Evolutionary conservation across 371 early-diverging fungal species (phyloP).

Genomic region (Dichotomocladium elegans): DNA sequence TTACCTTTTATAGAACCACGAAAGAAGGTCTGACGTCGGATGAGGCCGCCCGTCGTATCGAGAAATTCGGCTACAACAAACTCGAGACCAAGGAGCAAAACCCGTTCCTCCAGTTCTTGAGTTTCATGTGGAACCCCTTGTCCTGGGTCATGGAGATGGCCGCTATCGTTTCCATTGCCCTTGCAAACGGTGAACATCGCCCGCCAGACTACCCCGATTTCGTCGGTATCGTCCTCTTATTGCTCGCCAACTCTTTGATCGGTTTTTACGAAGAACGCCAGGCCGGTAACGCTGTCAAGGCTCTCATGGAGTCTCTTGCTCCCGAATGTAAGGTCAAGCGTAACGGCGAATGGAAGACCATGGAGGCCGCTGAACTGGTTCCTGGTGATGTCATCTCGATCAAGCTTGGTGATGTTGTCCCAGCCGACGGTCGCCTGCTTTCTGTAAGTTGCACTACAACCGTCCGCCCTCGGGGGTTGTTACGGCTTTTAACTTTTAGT

Average conservation of each 20-base stretch:
- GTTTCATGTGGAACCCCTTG: conserved; percentile 83
- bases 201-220: conserved; percentile 84
- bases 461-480: too few relatives aligned
- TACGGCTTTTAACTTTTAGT: not conserved
- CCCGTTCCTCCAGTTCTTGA: conserved; percentile 80
- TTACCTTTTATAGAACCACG: conserved; percentile 45
- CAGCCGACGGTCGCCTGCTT: conserved; percentile 71
- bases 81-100: conserved; percentile 74
- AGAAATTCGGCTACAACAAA: conserved; percentile 66
- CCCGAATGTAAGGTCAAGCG: conserved; percentile 71
- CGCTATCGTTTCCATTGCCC: conserved; percentile 66
- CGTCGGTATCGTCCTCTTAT: conserved; percentile 74
- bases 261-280: conserved; percentile 85
- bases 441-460: conserved; percentile 10
- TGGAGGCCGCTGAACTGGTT: conserved; percentile 59
- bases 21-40: conserved; percentile 60
- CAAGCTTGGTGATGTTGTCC: conserved; percentile 78
- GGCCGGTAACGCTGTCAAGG: conserved; percentile 76
- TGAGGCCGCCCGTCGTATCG: conserved; percentile 62
- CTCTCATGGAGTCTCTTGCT: conserved; percentile 70
- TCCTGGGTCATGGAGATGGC: conserved; percentile 82
- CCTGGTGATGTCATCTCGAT: conserved; percentile 75
- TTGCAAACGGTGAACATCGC: conserved; percentile 63
- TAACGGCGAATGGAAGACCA: conserved; percentile 51
- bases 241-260: conserved; percentile 81